Conservation (phyloP, 805 yeast genomes). For the Ogataea wickerhamii region DNA sequence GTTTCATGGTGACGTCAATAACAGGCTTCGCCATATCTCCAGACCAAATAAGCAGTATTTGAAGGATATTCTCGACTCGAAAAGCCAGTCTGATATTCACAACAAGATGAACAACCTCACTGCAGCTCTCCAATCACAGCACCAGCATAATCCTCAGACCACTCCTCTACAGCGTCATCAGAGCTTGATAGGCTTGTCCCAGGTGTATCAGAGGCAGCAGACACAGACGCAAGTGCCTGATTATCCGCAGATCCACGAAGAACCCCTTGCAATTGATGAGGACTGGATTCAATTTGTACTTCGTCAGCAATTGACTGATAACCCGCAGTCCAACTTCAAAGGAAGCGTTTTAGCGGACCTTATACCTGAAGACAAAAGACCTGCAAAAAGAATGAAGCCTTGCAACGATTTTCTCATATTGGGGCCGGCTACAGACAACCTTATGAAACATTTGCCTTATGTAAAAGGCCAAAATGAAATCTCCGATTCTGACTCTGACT, state of each 20-base stretch:
- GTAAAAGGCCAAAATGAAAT: constrained; percentile 18
- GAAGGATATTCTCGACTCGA: constrained; percentile 19
- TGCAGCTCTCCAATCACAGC: constrained; percentile 31
- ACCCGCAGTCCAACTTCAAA: constrained; percentile 24
- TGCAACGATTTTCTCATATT: constrained; percentile 29
- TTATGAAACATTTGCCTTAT: constrained; percentile 32
- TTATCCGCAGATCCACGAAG: constrained; percentile 1
- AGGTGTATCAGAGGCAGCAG: constrained; percentile 4
- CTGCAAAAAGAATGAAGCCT: constrained; percentile 18
- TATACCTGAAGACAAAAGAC: constrained; percentile 27
- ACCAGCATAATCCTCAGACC: constrained; percentile 19
- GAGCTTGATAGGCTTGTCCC: constrained; percentile 7
- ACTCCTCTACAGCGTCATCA: constrained; percentile 9
- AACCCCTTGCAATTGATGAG: constrained; percentile 21
- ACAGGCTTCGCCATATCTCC: constrained; percentile 38
- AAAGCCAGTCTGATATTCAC: constrained; percentile 23
- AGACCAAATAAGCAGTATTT: constrained; percentile 30
- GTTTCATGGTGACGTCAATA: constrained; percentile 46
- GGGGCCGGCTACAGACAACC: constrained; percentile 35
- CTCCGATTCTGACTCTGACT: neutral
- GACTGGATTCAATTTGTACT: constrained; percentile 33
- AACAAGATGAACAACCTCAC: constrained; percentile 32
- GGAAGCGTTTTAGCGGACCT: constrained; percentile 27
- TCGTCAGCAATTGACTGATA: constrained; percentile 26
- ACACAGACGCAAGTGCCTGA: neutral